phyloP scores from a whole-genome alignment of 2,329 filamentous ascomycete genomes.

The Exophiala sp. region DNA sequence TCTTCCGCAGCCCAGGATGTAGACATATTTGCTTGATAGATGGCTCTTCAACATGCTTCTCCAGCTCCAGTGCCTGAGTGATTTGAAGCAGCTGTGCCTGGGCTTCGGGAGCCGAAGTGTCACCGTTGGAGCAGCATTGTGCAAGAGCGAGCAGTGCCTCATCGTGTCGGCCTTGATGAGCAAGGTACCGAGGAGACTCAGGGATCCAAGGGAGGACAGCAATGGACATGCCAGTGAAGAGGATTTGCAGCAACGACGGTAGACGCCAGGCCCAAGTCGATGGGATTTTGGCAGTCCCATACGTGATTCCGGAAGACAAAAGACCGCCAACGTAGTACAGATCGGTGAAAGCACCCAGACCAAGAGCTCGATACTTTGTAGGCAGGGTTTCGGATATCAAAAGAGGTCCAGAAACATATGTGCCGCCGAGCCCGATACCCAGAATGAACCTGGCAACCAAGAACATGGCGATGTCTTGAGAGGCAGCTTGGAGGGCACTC shows the following conservation, averaged over 20 bases:
- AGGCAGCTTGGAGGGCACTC: conserved; percentile 53
- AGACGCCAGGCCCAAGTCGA: conserved; percentile 48
- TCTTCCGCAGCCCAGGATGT: conserved; percentile 35
- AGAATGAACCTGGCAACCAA: conserved; percentile 55
- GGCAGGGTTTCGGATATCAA: conserved; percentile 20
- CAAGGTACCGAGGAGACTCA: conserved; percentile 56
- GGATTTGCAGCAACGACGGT: conserved; percentile 49
- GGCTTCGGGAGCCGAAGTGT: conserved; percentile 37
- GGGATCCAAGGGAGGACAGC: conserved; percentile 48
- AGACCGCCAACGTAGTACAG: conserved; percentile 22
- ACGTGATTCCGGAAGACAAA: conserved; percentile 19
- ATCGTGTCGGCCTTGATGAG: conserved; percentile 40
- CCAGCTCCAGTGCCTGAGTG: conserved; percentile 43
- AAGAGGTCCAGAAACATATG: conserved; percentile 45
- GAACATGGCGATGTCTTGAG: conserved; percentile 53
- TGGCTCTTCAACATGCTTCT: conserved; percentile 35
- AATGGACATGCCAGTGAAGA: conserved; percentile 44
- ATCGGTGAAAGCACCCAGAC: conserved; percentile 19
- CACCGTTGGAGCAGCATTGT: conserved; percentile 42
- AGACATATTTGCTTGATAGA: conserved; percentile 17
- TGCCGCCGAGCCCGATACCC: conserved; percentile 51
- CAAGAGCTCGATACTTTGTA: conserved; percentile 13
- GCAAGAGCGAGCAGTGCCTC: conserved; percentile 42
- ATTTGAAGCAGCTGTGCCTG: conserved; percentile 44
- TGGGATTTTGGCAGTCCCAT: conserved; percentile 18